Base-by-base conservation (phyloP, 768 basidiomycete genomes). In the Dentipellis sp. region DNA sequence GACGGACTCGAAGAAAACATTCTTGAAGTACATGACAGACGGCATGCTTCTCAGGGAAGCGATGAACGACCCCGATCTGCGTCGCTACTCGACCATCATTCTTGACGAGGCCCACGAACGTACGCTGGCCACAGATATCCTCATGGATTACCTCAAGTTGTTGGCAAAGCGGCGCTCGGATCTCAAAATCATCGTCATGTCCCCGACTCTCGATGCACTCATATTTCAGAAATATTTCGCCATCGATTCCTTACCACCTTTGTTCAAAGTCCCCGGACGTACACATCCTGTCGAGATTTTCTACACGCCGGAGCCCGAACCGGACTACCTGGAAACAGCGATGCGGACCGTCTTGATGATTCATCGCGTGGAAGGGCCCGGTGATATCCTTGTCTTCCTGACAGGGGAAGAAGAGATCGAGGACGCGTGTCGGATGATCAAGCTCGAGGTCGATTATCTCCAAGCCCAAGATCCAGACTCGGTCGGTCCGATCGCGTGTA, bases 341-440 rank as follows among this genome's bases (percentile, higher is more conserved):
- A 95, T 98, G 59, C 84, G 94, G 11, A 94, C 94, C 0, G 94
- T 97, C 19, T 74, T 97, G 48, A 94, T 94, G 91, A 97, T 99
- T 34, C 95, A 98, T 66, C 83, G 95, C 48, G 91, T 89, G 0
- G 97, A 99, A 67, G 90, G 91, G 0, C 86, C 84, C 0, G 95
- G 95, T 2, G 95, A 99, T 64, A 78, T 98, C 37, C 74, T 99
- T 2, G 72, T 99, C 5, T 99, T 99, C 83, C 75, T 99, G 61
- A 98, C 97, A 0, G 95, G 95, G 67, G 95, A 98, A 67, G 94
- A 97, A 65, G 95, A 99, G 71, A 98, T 98, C 61, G 94, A 98
- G 65, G 94, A 97, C 62, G 86, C 91, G 0, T 99, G 95, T 68
- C 75, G 89, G 42, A 97, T 94, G 69, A 94, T 99, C 66, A 91